These are phyloP conservation scores for Saxispiralis lemnorum DNA, from an alignment of 495 filamentous ascomycete genomes.

Conservation along the genomic window DNA sequence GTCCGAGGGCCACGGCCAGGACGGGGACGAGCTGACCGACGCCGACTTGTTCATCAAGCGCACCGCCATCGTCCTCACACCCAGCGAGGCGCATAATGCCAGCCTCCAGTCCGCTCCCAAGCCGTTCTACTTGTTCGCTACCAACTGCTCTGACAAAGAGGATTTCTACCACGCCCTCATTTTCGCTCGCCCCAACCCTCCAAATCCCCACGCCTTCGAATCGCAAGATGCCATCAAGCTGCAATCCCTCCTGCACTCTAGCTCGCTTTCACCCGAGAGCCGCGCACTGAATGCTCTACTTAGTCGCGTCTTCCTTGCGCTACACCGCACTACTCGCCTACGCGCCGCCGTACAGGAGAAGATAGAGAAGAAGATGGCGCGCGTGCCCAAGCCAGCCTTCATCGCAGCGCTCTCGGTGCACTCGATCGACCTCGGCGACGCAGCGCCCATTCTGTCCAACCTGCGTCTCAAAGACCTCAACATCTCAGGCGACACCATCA, in stretches of 20 bases:
- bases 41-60: conserved; percentile 90
- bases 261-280: conserved; percentile 79
- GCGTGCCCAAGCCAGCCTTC: conserved; percentile 81
- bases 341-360: conserved; percentile 64
- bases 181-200: conserved; percentile 55
- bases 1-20: conserved; percentile 43
- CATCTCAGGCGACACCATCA: conserved; percentile 70
- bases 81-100: conserved; percentile 37
- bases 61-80: conserved; percentile 72
- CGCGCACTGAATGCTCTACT: conserved; percentile 88
- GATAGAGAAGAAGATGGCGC: conserved; percentile 89
- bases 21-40: conserved; percentile 53
- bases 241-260: conserved; percentile 76
- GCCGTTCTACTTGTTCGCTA: conserved; percentile 85
- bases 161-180: conserved; percentile 93
- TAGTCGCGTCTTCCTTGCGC: conserved; percentile 66
- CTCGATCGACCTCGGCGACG: conserved; percentile 69
- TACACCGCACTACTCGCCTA: conserved; percentile 69
- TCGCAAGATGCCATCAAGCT: conserved; percentile 69
- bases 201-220: conserved; percentile 61
- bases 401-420: conserved; percentile 64
- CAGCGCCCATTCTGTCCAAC: conserved; percentile 77
- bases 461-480: conserved; percentile 77
- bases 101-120: conserved; percentile 21
- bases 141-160: conserved; percentile 87